phyloP scores from a whole-genome alignment of 257 asterid species.

The Verbena officinalis region DNA sequence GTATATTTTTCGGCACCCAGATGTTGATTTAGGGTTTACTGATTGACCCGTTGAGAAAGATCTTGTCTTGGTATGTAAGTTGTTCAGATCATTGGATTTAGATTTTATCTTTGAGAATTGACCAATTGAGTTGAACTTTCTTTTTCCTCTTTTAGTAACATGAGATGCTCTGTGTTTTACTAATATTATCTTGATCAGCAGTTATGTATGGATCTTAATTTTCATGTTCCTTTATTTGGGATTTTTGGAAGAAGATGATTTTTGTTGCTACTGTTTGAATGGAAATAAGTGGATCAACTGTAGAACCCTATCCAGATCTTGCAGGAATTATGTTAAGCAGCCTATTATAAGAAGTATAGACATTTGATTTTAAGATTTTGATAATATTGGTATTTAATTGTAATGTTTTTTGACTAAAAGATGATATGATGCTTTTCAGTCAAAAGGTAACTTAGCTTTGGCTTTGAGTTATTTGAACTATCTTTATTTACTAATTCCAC shows the following conservation, averaged over 20 bases:
- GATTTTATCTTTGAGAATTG: slow-evolving; percentile 11
- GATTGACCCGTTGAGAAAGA: slow-evolving; percentile 11
- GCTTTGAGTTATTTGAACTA: slow-evolving; percentile 17
- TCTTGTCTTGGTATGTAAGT: slow-evolving; percentile 13
- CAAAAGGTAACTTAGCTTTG: neutral
- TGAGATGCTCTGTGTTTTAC: slow-evolving; percentile 6
- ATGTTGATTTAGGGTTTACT: slow-evolving; percentile 6
- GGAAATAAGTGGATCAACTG: slow-evolving; percentile 1
- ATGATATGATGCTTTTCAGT: slow-evolving; percentile 18
- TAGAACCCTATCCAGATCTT: slow-evolving; percentile 11
- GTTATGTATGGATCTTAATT: slow-evolving; percentile 20
- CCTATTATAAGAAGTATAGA: neutral
- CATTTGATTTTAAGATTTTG: slow-evolving; percentile 26
- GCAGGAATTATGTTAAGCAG: slow-evolving; percentile 17
- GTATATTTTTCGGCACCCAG: neutral
- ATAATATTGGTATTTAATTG: neutral
- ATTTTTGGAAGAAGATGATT: neutral
- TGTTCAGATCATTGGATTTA: slow-evolving; percentile 29
- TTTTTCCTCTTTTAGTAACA: neutral
- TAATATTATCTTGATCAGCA: slow-evolving; percentile 23
- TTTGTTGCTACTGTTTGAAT: slow-evolving; percentile 1
- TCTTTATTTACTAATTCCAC: neutral
- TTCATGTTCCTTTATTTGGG: slow-evolving; percentile 17
- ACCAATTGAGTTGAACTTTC: slow-evolving; percentile 5
- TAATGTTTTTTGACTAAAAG: neutral